A percentile compares a stretch with the other conserved stretches of the same genome.
These are phyloP conservation scores for Talaromyces sp. DNA, from an alignment of 2,329 filamentous ascomycete species.

Conservation along the genomic window DNA sequence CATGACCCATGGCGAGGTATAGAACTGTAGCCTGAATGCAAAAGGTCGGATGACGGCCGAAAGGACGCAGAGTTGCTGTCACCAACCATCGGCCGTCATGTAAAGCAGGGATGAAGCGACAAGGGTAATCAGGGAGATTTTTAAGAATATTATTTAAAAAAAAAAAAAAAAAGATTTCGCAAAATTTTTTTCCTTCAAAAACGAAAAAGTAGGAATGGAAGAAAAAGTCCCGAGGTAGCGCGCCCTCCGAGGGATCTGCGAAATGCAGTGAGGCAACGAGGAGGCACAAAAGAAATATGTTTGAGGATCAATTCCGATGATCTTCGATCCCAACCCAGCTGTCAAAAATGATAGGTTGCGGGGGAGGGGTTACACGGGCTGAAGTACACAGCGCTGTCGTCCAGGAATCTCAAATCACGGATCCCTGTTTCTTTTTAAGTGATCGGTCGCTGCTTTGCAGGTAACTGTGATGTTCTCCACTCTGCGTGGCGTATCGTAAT, in stretches of 20 bases:
- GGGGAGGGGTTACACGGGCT: slow-evolving; percentile 17
- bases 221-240: slow-evolving; percentile 3
- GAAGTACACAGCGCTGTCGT: slow-evolving; percentile 8
- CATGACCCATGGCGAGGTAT: slow-evolving; percentile 23
- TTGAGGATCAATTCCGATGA: background rate
- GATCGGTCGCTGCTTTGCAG: slow-evolving; percentile 10
- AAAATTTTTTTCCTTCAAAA: background rate
- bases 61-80: slow-evolving; percentile 10
- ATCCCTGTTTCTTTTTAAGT: slow-evolving; percentile 4
- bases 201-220: background rate
- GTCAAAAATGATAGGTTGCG: slow-evolving; percentile 11
- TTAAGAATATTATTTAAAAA: background rate
- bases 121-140: background rate
- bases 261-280: no score
- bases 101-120: background rate
- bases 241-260: no score
- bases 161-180: background rate
- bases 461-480: slow-evolving; percentile 17
- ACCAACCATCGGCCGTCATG: slow-evolving; percentile 24
- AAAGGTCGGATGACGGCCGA: slow-evolving; percentile 7
- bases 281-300: background rate
- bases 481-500: slow-evolving; percentile 11
- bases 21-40: background rate
- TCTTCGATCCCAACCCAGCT: slow-evolving; percentile 2
- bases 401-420: slow-evolving; percentile 6